Base-by-base conservation (phyloP, 192 early-diverging fungal genomes). In the Coemansia sp. region DNA sequence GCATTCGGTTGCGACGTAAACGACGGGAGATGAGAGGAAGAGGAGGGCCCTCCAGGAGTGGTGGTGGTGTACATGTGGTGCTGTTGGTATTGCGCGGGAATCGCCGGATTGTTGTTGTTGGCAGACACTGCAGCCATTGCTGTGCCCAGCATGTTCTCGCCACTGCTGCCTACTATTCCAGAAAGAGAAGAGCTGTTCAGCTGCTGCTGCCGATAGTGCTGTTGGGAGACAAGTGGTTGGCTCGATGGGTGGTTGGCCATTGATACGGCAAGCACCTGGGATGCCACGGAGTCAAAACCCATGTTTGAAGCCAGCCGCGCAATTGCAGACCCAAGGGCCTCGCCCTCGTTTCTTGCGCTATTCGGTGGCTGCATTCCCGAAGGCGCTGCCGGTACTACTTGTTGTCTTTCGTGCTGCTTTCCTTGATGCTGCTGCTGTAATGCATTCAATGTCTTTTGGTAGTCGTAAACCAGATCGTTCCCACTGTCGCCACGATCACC, bases 261-360 rank as follows among this genome's bases (percentile, higher is more conserved):
- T 3, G 74, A 69, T 5, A 65, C 72, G 3, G 79, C 74, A 25
- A 81, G 17, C 1, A 49, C 71, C 40, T 72, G 79, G 13, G 67
- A 70, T 22, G 64, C 72, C 9, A 63, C 68, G n/a, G 79, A 39
- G 38, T 81, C 71, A 17, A 81, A 48, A 3, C 74, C 74, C 70
- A 81, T 81, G 67, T 70, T 70, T 3, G 79, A 76, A 10, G 74
- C 73, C 20, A 81, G 56, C 4, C 67, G 70, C 0, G 64, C 79
- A 61, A 81, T 72, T 4, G 67, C 60, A 5, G 63, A 50, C 14
- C 69, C 66, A 53, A 81, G 44, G 1, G 42, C 17, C 42, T 68
- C 73, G 4, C 50, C 22, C 22, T 57, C 69, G 38, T 59, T 58
- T 12, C 40, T 46, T 25, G 56, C 48, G n/a, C 54, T 45, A 14